Evolutionary conservation across 2,329 filamentous ascomycete species (phyloP), one percentile per base, ranked within the genome.

Genomic region (Truncatella angustata): DNA sequence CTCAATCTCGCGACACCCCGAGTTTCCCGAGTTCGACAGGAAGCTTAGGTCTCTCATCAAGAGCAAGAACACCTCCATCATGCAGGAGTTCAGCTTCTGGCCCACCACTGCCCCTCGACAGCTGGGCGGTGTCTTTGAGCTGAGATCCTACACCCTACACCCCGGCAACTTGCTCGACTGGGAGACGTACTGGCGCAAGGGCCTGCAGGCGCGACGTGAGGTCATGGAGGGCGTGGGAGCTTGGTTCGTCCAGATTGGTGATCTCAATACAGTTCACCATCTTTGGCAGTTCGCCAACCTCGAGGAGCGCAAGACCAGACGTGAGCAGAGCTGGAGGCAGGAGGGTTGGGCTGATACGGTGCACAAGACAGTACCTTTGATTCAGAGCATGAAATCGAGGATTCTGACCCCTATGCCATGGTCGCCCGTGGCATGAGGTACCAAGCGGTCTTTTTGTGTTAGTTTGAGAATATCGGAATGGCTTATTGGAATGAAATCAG

Each of bases 81-180:
- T 99, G 94, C 94, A 99, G 71, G 94, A 99, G 72, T 99, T 99
- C 74, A 96, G 92, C 32, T 99, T 99, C 81, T 99, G 94, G 94
- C 94, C 94, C 1, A 99, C 94, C 3, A 93, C 91, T 0, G 82
- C 92, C 4, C 94, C 94, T 0, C 90, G 94, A 54, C 80, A 90
- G 64, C 83, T 99, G 1, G 94, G 94, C 51, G 94, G 94, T 42
- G 73, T 99, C 37, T 99, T 99, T 67, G 94, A 99, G 76, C 81
- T 99, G 30, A 90, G 94, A 49, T 97, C 94, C 2, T 99, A 99
- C 76, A 97, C 91, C 4, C 81, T 99, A 20, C 91, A 97, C 68
- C 94, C 94, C 0, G 94, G 94, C 37, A 97, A 97, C 69, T 79
- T 99, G 39, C 81, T 99, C 6, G 94, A 99, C 73, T 99, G 94